Base-by-base conservation (phyloP, 768 basidiomycete genomes). In the Suillus subluteus region DNA sequence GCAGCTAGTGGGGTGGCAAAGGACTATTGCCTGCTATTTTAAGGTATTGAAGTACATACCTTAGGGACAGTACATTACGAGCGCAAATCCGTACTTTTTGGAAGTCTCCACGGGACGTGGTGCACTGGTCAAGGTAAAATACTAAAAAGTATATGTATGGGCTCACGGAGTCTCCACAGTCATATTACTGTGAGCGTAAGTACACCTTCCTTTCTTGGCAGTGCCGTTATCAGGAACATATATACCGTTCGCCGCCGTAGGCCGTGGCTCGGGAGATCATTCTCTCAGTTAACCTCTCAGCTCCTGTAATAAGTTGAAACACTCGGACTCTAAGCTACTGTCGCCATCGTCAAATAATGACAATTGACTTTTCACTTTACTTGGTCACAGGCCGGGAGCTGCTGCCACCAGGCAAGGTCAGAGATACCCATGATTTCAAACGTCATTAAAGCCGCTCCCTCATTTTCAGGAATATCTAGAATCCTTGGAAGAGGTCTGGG, bases 301-400 rank as follows among this genome's bases (percentile, higher is more conserved):
- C 32, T 2, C n/a, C 9, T 35, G 18, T 35, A 35, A 32, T 18
- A 26, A 15, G 6, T 23, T 4, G 23, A 3, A 50, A 50, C 30
- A 35, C 54, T 11, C 4, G 21, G 32, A 21, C 18, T 35, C 3
- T 50, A 9, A 23, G 21, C n/a, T 38, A 43, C 30, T 3, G 32
- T 32, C 21, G 30, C 59, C 30, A 58, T 55, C 21, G 66, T 67
- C 69, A 68, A 16, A 30, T 41, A 59, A 68, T 50, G 55, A 44
- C 40, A 0, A 62, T 88, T 48, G 88, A 93, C 71, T 89, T 89
- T 71, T 88, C 91, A 0, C 76, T 98, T 12, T 98, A 97, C 75
- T 85, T 97, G 50, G 96, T 98, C 8, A 96, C 95, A 0, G 92
- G 92, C 18, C 82, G 95, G 63, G 84, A 88, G 26, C 79, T 95